Evolutionary conservation across 169 alveolate genomes (phyloP).

Genomic region (Plasmodium fragile): DNA sequence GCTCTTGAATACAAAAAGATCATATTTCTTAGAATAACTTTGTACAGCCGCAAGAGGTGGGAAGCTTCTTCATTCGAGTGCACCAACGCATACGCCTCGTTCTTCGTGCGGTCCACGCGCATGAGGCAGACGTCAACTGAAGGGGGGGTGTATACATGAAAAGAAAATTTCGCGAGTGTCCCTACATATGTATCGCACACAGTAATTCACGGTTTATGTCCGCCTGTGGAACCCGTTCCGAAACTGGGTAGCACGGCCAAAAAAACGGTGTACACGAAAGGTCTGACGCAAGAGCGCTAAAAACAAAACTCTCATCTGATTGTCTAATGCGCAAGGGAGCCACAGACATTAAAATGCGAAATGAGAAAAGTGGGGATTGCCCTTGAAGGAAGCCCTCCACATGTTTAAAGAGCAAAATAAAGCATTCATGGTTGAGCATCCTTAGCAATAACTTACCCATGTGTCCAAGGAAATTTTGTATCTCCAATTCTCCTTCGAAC

Average conservation of each 20-base stretch:
- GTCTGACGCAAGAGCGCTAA: neutral
- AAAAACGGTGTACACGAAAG: neutral
- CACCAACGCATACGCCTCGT: constrained; percentile 59
- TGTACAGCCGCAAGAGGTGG: constrained; percentile 37
- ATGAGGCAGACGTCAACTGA: constrained; percentile 62
- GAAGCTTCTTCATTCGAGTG: constrained; percentile 71
- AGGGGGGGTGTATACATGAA: neutral
- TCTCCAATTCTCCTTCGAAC: constrained; percentile 47
- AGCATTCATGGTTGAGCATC: neutral
- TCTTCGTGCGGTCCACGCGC: constrained; percentile 7
- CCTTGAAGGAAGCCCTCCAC: neutral
- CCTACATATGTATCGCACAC: neutral
- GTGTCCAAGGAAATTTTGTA: constrained; percentile 68
- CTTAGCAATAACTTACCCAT: constrained; percentile 19
- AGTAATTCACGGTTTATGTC: neutral
- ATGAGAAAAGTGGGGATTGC: neutral
- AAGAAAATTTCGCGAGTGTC: neutral
- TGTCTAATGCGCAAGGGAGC: neutral
- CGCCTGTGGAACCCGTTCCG: neutral
- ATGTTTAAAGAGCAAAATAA: neutral
- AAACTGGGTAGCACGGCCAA: neutral
- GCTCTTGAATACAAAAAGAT: neutral
- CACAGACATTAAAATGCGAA: neutral
- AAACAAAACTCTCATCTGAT: neutral
- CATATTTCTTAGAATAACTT: constrained; percentile 27